Evolutionary conservation across 257 asterid genomes (phyloP).

Genomic region (Verbascum thapsus): DNA sequence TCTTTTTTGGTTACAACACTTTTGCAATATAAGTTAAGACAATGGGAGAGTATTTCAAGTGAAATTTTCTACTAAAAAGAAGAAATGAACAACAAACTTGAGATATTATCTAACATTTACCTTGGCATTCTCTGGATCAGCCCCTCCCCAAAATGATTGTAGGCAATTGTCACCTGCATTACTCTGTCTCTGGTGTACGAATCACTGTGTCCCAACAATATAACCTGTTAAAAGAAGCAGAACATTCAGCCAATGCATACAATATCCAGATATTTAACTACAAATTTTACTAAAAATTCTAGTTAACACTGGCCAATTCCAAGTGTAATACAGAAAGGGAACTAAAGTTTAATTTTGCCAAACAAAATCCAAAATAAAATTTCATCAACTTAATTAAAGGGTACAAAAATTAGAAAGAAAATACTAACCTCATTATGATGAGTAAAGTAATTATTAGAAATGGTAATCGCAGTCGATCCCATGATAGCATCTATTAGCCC

Average conservation of each 20-base stretch:
- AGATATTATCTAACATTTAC: conserved; percentile 7
- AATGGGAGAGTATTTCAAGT: no score
- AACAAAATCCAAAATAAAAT: no score
- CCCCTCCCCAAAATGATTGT: conserved; percentile 53
- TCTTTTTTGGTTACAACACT: no score
- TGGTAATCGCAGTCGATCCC: conserved; percentile 91
- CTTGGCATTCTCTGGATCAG: conserved; percentile 57
- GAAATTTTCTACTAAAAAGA: no score
- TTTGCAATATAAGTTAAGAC: no score
- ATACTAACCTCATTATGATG: conserved; percentile 79
- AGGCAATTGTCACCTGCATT: conserved; percentile 57
- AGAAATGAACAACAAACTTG: no score
- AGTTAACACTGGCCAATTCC: no score
- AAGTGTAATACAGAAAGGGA: no score
- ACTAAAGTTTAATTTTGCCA: no score
- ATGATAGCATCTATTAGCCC: conserved; percentile 85
- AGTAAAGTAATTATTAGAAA: conserved; percentile 80
- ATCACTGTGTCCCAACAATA: conserved; percentile 50
- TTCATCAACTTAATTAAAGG: not conserved
- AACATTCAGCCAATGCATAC: not conserved
- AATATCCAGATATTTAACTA: no score
- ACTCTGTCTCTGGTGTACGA: conserved; percentile 40
- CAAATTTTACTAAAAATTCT: no score
- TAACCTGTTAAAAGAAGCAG: conserved; percentile 31
- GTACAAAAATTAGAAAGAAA: not conserved